Conservation (phyloP, 192 early-diverging fungal species). For the Coemansia nantahalensis region DNA sequence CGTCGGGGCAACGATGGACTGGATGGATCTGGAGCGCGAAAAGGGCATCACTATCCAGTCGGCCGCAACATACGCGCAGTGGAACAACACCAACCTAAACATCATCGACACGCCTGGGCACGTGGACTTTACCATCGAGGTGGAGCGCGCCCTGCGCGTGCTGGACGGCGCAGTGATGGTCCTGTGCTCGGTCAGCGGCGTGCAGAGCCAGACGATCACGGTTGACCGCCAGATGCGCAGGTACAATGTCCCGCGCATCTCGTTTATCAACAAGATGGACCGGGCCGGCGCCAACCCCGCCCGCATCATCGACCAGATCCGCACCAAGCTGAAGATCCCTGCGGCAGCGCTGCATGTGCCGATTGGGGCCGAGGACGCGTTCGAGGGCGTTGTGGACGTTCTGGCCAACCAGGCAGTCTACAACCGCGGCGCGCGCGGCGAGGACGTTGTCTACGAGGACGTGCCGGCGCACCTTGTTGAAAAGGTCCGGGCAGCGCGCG, state of each 20-base stretch:
- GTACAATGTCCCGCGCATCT: slow-evolving; percentile 82
- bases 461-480: slow-evolving; percentile 66
- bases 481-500: slow-evolving; percentile 62
- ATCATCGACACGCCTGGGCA: slow-evolving; percentile 91
- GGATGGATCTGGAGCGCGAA: slow-evolving; percentile 97
- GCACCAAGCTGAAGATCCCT: slow-evolving; percentile 72
- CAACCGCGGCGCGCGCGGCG: slow-evolving; percentile 88
- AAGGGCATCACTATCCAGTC: slow-evolving; percentile 88
- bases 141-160: slow-evolving; percentile 82
- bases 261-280: slow-evolving; percentile 91
- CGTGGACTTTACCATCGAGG: slow-evolving; percentile 89
- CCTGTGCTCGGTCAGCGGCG: slow-evolving; percentile 80
- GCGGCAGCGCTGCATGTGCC: slow-evolving; percentile 80
- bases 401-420: slow-evolving; percentile 82
- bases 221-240: slow-evolving; percentile 90
- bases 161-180: slow-evolving; percentile 86
- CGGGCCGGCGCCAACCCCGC: slow-evolving; percentile 82
- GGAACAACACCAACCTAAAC: slow-evolving; percentile 77
- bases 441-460: slow-evolving; percentile 66
- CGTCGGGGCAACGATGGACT: slow-evolving; percentile 99
- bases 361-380: slow-evolving; percentile 83
- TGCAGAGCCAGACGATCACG: slow-evolving; percentile 86
- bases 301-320: slow-evolving; percentile 77
- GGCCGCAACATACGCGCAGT: slow-evolving; percentile 81
- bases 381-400: slow-evolving; percentile 91